A percentile compares a stretch with the other conserved stretches of the same genome.
phyloP scores from a whole-genome alignment of 495 filamentous ascomycete genomes.

The Cercophora newfieldiana region DNA sequence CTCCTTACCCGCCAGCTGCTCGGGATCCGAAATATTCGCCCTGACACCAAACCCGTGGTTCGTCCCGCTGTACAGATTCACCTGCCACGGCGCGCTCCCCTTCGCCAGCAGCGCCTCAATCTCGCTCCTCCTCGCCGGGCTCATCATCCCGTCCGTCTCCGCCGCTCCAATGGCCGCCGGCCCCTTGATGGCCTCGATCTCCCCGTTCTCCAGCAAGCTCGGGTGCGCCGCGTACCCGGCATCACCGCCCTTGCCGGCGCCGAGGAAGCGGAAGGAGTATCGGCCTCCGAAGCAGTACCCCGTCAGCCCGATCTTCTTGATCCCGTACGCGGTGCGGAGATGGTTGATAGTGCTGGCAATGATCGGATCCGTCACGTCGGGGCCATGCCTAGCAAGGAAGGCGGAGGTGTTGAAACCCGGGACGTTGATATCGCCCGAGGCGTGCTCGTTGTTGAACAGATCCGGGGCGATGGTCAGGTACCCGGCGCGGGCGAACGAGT shows the following conservation, averaged over 20 bases:
- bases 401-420: slow-evolving; percentile 54
- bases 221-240: slow-evolving; percentile 72
- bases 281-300: slow-evolving; percentile 65
- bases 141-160: slow-evolving; percentile 67
- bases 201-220: slow-evolving; percentile 61
- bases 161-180: slow-evolving; percentile 71
- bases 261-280: slow-evolving; percentile 44
- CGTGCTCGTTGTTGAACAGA: slow-evolving; percentile 64
- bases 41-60: slow-evolving; percentile 71
- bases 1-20: slow-evolving; percentile 72
- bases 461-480: slow-evolving; percentile 76
- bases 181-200: slow-evolving; percentile 61
- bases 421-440: slow-evolving; percentile 48
- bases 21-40: slow-evolving; percentile 55
- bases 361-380: slow-evolving; percentile 61
- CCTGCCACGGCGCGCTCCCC: slow-evolving; percentile 54
- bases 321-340: slow-evolving; percentile 54
- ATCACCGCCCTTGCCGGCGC: slow-evolving; percentile 50
- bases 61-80: slow-evolving; percentile 66
- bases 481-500: slow-evolving; percentile 73
- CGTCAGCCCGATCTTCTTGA: slow-evolving; percentile 62
- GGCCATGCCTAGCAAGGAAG: slow-evolving; percentile 57
- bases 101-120: slow-evolving; percentile 42
- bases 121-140: slow-evolving; percentile 57
- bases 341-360: slow-evolving; percentile 61